Evolutionary conservation across 257 asterid genomes (phyloP), one percentile per base, ranked within the genome.

Genomic region (Paulownia fortunei): DNA sequence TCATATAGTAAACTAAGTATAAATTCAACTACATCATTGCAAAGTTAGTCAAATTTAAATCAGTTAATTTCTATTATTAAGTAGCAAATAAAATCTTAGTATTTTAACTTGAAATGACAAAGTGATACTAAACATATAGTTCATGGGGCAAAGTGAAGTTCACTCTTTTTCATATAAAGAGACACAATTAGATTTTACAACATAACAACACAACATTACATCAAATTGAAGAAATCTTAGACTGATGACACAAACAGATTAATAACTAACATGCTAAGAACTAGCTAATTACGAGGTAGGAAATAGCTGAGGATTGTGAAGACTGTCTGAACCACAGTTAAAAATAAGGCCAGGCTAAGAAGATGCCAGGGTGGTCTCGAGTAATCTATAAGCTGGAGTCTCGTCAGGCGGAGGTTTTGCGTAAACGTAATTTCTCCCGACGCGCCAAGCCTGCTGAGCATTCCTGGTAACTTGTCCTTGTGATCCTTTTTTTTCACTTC

Each of bases 221-320:
- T 2, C 54, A 46, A 46, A 10, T 11, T 46, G 54, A 6, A 46
- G 54, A 46, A 46, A 46, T 46, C 16, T 10, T 11, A 46, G 18
- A 0, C 19, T 13, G n/a, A 47, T 15, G 7, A 41, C 46, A 41
- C 46, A 1, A 41, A 8, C 46, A 41, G 11, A 41, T 41, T 1
- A 1, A 37, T 2, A 37, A 37, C 5, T 7, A 37, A 37, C 9
- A 37, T 37, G 44, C 44, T 3, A 37, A 37, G 6, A 4, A 46
- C 3, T 51, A 51, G 9, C 24, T 51, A 51, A n/a, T 15, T 51
- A 16, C 24, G 62, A 47, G 75, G 75, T 49, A 21, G 16, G 26
- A 74, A 52, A 13, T 55, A 77, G 32, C 61, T 30, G 13, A 77
- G 71, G 21, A 77, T 8, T 24, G 81, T 18, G 27, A 77, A 77